Percentiles rank a stretch among this genome's conserved stretches.
phyloP scores from a whole-genome alignment of 2,329 filamentous ascomycete genomes.

The Aspergillus vadensis region DNA sequence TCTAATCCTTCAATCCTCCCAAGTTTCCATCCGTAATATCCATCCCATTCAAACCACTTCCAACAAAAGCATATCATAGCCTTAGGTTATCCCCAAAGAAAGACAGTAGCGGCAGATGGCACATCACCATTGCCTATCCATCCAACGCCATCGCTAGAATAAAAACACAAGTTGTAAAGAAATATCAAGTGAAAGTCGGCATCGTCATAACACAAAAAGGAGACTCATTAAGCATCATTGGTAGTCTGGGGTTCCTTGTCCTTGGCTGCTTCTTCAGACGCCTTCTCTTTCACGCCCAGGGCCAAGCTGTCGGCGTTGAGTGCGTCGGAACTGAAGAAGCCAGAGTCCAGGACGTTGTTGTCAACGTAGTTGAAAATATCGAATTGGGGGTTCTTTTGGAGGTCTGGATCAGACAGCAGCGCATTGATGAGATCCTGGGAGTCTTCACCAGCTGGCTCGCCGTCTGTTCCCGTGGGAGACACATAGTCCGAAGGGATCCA shows the following conservation, averaged over 20 bases:
- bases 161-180: conserved; percentile 1
- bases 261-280: conserved; percentile 17
- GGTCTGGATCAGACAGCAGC: conserved; percentile 37
- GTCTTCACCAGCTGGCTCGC: conserved; percentile 25
- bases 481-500: conserved; percentile 41
- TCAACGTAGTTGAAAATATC: conserved; percentile 35
- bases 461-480: conserved; percentile 34
- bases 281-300: conserved; percentile 27
- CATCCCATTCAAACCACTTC: not conserved
- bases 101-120: not conserved
- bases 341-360: conserved; percentile 36
- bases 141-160: conserved; percentile 22
- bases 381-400: conserved; percentile 34
- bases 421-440: conserved; percentile 38
- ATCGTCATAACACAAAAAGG: conserved; percentile 12
- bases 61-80: too few species aligned
- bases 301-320: conserved; percentile 28
- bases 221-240: conserved; percentile 25
- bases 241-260: conserved; percentile 16
- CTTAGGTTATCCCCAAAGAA: conserved; percentile 1
- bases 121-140: conserved; percentile 1
- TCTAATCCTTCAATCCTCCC: not conserved
- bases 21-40: not conserved
- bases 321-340: conserved; percentile 41
- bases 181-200: conserved; percentile 8